Percentiles rank a stretch among this genome's conserved stretches.
phyloP scores from a whole-genome alignment of 768 basidiomycete species.

The Bullera alba region DNA sequence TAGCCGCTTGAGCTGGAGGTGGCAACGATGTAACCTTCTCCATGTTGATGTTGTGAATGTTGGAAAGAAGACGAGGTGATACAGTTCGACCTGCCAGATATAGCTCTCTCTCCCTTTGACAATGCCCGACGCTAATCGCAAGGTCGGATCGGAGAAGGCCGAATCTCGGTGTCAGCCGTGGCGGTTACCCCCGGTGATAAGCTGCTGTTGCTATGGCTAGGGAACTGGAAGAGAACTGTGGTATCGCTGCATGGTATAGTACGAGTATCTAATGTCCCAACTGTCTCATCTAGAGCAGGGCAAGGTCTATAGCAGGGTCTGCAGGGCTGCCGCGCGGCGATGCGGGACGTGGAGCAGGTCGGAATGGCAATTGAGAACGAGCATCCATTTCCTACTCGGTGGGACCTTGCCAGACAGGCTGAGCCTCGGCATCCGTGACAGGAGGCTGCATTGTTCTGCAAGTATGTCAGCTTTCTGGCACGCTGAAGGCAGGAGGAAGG shows the following conservation, averaged over 20 bases:
- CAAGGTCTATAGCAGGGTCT: neutral
- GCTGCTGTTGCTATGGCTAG: no score
- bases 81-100: no score
- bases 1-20: no score
- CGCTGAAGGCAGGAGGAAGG: neutral
- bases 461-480: neutral
- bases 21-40: no score
- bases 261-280: neutral
- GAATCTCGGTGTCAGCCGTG: no score
- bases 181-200: no score
- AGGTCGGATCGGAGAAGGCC: no score
- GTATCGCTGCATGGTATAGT: neutral
- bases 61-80: no score
- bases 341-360: neutral
- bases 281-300: neutral
- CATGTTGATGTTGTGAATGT: no score
- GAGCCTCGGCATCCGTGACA: slow-evolving; percentile 32
- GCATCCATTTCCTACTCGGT: slow-evolving; percentile 21
- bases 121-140: no score
- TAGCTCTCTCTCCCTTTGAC: no score
- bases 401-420: slow-evolving; percentile 44
- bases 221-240: neutral
- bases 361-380: neutral
- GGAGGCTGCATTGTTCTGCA: slow-evolving; percentile 44
- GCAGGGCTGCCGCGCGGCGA: neutral